Percentiles rank a stretch among this genome's conserved stretches.
Conservation (phyloP, 176 grass and related monocot species). For the Paspalum notatum region DNA sequence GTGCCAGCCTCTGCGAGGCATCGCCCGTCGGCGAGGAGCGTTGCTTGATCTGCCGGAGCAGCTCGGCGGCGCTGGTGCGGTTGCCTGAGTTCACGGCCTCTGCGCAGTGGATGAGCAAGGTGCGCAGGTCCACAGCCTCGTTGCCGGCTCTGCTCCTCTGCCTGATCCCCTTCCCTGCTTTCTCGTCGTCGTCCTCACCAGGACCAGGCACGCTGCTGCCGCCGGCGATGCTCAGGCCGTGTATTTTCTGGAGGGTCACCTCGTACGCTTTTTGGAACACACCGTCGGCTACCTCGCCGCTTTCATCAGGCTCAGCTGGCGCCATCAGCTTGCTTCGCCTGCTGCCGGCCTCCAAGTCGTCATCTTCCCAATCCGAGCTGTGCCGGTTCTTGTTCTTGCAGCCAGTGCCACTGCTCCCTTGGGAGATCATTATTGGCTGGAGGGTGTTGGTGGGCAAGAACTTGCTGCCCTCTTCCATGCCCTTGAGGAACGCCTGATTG, state of each 20-base stretch:
- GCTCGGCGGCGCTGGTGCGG: constrained; percentile 32
- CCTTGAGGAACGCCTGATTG: constrained; percentile 41
- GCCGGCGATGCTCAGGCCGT: not conserved
- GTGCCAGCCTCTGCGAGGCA: constrained; percentile 57
- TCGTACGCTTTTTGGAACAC: not conserved
- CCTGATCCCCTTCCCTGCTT: not conserved
- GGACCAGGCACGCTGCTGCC: not conserved
- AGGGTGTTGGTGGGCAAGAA: constrained; percentile 43
- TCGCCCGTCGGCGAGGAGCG: constrained; percentile 52
- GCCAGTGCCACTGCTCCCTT: not conserved
- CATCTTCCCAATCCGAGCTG: not conserved
- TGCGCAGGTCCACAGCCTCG: not conserved
- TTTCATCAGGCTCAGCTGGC: not conserved
- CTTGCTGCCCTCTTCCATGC: constrained; percentile 53
- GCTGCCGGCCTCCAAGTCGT: not conserved
- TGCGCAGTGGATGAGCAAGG: not conserved
- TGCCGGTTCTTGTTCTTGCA: not conserved
- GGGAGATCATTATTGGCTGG: not conserved
- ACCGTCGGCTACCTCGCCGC: not conserved
- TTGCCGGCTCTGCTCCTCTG: not conserved
- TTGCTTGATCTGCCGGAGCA: constrained; percentile 56
- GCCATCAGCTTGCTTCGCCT: not conserved
- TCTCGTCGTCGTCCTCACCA: no score
- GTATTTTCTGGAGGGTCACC: not conserved
- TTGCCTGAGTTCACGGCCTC: constrained; percentile 46